These are phyloP conservation scores for Rhinocladiella similis DNA, from an alignment of 2,329 filamentous ascomycete genomes.

Conservation along the genomic window DNA sequence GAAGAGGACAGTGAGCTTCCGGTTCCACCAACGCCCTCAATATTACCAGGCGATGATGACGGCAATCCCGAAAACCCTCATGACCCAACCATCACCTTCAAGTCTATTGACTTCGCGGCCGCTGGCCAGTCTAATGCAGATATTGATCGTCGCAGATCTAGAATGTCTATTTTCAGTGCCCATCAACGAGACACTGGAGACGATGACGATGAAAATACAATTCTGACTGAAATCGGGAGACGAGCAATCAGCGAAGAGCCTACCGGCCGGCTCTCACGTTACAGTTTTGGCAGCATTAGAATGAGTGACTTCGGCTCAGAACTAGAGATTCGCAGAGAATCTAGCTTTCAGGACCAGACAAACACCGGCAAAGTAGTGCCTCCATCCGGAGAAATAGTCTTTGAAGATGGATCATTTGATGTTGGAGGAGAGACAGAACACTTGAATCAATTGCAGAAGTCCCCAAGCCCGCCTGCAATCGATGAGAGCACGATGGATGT, in stretches of 20 bases:
- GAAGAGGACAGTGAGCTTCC: constrained; percentile 46
- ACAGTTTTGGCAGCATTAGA: constrained; percentile 43
- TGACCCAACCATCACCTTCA: constrained; percentile 26
- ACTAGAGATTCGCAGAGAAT: constrained; percentile 34
- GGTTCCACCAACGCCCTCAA: constrained; percentile 27
- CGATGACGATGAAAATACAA: constrained; percentile 23
- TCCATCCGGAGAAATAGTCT: constrained; percentile 40
- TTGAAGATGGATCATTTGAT: constrained; percentile 39
- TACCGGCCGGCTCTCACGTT: constrained; percentile 40
- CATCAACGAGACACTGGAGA: constrained; percentile 41
- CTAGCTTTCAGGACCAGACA: constrained; percentile 11
- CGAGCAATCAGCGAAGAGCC: constrained; percentile 41
- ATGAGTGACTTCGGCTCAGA: constrained; percentile 53
- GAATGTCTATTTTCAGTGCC: constrained; percentile 43
- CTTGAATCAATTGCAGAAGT: constrained; percentile 17
- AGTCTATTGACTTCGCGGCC: constrained; percentile 23
- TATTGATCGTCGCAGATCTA: constrained; percentile 29
- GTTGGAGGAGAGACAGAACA: constrained; percentile 30
- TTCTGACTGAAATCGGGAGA: constrained; percentile 43
- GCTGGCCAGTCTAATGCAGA: not conserved
- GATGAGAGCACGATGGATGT: constrained; percentile 34
- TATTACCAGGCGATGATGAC: constrained; percentile 24
- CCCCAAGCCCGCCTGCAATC: constrained; percentile 7
- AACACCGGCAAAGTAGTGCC: constrained; percentile 40
- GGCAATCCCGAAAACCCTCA: not conserved